Base-by-base conservation (phyloP, 2,329 filamentous ascomycete species). In the Trematosphaeria pertusa region DNA sequence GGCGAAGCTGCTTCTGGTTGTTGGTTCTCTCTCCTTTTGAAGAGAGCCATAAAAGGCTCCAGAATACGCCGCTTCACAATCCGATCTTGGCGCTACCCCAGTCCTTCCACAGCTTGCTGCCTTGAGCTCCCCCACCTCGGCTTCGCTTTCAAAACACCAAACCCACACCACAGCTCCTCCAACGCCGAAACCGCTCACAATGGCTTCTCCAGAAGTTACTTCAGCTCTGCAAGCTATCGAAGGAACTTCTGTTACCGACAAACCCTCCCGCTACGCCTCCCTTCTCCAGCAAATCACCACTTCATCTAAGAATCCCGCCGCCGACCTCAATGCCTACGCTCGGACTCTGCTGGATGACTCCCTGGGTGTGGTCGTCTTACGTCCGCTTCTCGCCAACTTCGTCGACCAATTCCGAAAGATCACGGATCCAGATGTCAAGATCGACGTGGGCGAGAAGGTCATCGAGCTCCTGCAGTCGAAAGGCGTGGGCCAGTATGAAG, bases 381-480 rank as follows among this genome's bases (percentile, higher is more conserved):
- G 89, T 5, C 81, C 84, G 12, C 80, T 94, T 10, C 84, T 95
- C 51, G 79, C 81, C 44, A 75, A 77, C 46, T 89, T 95, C 65
- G 79, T 88, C 56, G 64, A 76, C 32, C 77, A 81, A 12, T 87
- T 96, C 58, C 76, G 81, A 50, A 73, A 75, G 15, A 76, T 91
- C 46, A 71, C 80, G 28, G 81, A 84, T 58, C 72, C 84, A 32
- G 83, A 88, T 49, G 76, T 87, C 52, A 87, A 87, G 74, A 87
- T 96, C 61, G 82, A 86, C 56, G 87, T 91, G 36, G 91, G 89
- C 60, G 81, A 83, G 62, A 84, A 88, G 67, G 82, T 89, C n/a
- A 81, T 96, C 32, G 75, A 80, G 39, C 77, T 85, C 33, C 81
- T 97, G 40, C 70, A 81, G 68, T 73, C 87, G 70, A 83, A 84